These are phyloP conservation scores for Pythium oligandrum DNA, from an alignment of 352 stramenopile species.

Conservation along the genomic window DNA sequence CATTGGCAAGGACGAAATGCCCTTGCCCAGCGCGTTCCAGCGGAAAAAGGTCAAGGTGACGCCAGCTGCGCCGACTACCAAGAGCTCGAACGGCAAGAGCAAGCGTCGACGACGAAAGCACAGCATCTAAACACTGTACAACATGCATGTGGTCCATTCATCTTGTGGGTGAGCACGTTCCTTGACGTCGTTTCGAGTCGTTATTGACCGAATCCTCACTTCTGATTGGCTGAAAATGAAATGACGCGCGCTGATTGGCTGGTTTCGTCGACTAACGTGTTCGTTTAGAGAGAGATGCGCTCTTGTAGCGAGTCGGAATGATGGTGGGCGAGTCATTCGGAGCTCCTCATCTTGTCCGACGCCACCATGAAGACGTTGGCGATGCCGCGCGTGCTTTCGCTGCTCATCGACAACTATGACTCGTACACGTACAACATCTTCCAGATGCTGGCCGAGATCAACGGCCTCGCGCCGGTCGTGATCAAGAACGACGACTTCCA, in stretches of 20 bases:
- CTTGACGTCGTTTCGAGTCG: slow-evolving; percentile 14
- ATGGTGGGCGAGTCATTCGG: no score
- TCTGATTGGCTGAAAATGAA: slow-evolving; percentile 19
- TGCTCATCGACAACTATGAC: slow-evolving; percentile 98
- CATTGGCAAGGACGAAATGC: slow-evolving; percentile 56
- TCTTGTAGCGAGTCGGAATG: no score
- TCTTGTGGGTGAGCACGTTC: slow-evolving; percentile 11
- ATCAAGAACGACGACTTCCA: slow-evolving; percentile 91
- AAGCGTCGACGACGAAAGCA: slow-evolving; percentile 29
- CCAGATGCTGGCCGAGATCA: slow-evolving; percentile 92
- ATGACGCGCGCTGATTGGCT: slow-evolving; percentile 8
- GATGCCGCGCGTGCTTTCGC: slow-evolving; percentile 40
- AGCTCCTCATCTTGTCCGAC: not conserved
- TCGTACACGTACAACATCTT: slow-evolving; percentile 98
- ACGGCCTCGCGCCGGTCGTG: slow-evolving; percentile 83
- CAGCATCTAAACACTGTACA: slow-evolving; percentile 16
- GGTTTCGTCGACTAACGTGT: not conserved
- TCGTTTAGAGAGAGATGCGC: no score
- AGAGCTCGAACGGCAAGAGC: slow-evolving; percentile 34
- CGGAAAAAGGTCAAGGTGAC: slow-evolving; percentile 56
- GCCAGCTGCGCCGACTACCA: slow-evolving; percentile 8
- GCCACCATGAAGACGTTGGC: slow-evolving; percentile 19
- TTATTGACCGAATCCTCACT: slow-evolving; percentile 13
- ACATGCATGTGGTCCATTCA: no score
- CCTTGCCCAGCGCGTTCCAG: slow-evolving; percentile 67